Conservation (phyloP, 495 filamentous ascomycete genomes). For the Aspergillus biplanus region DNA sequence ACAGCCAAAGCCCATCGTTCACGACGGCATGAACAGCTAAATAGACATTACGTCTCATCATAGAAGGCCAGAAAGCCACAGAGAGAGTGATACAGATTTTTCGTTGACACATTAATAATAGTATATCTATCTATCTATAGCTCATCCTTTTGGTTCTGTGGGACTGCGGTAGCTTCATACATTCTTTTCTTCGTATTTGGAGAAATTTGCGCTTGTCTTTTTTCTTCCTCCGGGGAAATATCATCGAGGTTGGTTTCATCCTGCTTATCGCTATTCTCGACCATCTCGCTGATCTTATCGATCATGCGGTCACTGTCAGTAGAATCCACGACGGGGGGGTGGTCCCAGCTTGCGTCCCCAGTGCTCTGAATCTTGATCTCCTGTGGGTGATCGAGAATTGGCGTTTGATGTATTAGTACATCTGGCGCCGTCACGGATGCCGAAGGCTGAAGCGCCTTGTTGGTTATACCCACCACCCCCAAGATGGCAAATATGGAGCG, state of each 20-base stretch:
- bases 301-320: conserved; percentile 48
- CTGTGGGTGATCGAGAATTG: conserved; percentile 14
- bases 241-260: conserved; percentile 35
- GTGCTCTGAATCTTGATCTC: conserved; percentile 27
- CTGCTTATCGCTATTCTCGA: conserved; percentile 50
- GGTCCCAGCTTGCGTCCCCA: conserved; percentile 29
- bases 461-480: conserved; percentile 42
- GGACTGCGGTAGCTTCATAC: conserved; percentile 64
- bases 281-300: conserved; percentile 59
- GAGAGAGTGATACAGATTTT: background rate
- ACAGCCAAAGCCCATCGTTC: background rate
- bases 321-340: conserved; percentile 30
- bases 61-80: too few species aligned
- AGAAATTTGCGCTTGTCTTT: conserved; percentile 51
- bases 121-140: conserved; percentile 43
- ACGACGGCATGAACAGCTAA: background rate
- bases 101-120: conserved; percentile 18
- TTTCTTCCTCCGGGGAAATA: conserved; percentile 42
- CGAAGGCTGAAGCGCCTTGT: conserved; percentile 37
- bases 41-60: background rate
- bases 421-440: conserved; percentile 20
- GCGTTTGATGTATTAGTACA: conserved; percentile 19
- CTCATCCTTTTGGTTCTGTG: conserved; percentile 53
- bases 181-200: conserved; percentile 83
- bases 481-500: conserved; percentile 50